Evolutionary conservation across 75 land plant species (phyloP).

Genomic region (Selaginella tamariscina): DNA sequence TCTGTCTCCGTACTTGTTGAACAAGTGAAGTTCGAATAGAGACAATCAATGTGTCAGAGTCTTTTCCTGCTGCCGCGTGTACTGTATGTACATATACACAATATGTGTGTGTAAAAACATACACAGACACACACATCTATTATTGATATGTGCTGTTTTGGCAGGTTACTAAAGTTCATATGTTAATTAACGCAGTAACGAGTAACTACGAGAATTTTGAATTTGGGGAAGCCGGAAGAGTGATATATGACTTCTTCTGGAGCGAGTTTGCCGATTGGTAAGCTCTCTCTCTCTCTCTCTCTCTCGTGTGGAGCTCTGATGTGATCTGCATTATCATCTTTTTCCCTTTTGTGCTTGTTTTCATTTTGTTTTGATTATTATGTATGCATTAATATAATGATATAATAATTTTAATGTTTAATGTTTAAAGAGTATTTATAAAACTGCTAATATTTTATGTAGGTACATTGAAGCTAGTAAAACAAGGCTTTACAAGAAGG

Average conservation of each 20-base stretch:
- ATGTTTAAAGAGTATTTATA: neutral
- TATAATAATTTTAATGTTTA: too few relatives aligned
- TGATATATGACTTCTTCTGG: slow-evolving; percentile 91
- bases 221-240: slow-evolving; percentile 78
- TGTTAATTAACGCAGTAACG: slow-evolving; percentile 57
- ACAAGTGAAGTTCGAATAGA: too few relatives aligned
- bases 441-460: neutral
- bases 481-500: slow-evolving; percentile 58
- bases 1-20: too few relatives aligned
- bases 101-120: too few relatives aligned
- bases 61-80: too few relatives aligned
- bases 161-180: slow-evolving; percentile 81
- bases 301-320: neutral
- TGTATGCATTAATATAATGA: too few relatives aligned
- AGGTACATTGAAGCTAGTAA: slow-evolving; percentile 99
- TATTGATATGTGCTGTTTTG: neutral
- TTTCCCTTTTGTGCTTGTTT: neutral
- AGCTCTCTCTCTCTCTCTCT: neutral
- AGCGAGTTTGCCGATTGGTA: slow-evolving; percentile 97
- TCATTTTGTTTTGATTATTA: too few relatives aligned
- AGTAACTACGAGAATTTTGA: slow-evolving; percentile 59
- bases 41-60: too few relatives aligned
- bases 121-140: too few relatives aligned
- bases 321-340: neutral
- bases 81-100: too few relatives aligned